Conservation (phyloP, 2,329 filamentous ascomycete genomes). For the Fusarium staphyleae region DNA sequence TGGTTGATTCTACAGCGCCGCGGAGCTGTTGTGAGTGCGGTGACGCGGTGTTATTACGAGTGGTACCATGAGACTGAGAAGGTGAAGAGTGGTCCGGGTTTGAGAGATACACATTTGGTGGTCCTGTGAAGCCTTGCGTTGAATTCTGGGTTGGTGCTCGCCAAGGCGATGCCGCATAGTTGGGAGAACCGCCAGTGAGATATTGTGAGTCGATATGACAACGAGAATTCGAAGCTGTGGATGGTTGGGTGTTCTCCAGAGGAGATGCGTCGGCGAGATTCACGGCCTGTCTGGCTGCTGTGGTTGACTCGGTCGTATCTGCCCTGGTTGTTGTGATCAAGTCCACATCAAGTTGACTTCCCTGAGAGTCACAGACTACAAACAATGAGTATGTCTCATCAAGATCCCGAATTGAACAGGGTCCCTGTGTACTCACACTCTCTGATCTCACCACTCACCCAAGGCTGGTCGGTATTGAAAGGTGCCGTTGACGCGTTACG, state of each 20-base stretch:
- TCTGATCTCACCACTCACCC: conserved; percentile 47
- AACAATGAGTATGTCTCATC: neutral
- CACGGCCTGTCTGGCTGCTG: neutral
- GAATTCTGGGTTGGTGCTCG: conserved; percentile 18
- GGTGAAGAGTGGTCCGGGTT: conserved; percentile 21
- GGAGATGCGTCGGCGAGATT: conserved; percentile 6
- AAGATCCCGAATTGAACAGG: rapidly evolving
- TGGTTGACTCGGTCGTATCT: neutral
- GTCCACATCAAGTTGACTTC: conserved; percentile 1
- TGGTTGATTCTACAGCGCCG: conserved; percentile 7
- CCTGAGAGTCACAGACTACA: conserved; percentile 21
- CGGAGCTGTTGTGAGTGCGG: conserved; percentile 14
- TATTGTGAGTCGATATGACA: conserved; percentile 3
- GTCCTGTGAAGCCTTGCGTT: conserved; percentile 14
- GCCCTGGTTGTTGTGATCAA: neutral
- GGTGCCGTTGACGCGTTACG: conserved; percentile 45
- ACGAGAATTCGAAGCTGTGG: neutral
- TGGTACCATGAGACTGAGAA: conserved; percentile 13
- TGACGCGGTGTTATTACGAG: conserved; percentile 7
- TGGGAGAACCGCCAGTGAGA: conserved; percentile 3
- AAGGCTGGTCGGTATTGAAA: conserved; percentile 47
- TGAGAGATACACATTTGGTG: conserved; percentile 14
- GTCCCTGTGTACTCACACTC: conserved; percentile 42
- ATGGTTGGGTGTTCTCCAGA: conserved; percentile 1
- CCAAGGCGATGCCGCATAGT: conserved; percentile 20